These are phyloP conservation scores for Osmanthus fragrans DNA, from an alignment of 257 asterid genomes.

Conservation along the genomic window DNA sequence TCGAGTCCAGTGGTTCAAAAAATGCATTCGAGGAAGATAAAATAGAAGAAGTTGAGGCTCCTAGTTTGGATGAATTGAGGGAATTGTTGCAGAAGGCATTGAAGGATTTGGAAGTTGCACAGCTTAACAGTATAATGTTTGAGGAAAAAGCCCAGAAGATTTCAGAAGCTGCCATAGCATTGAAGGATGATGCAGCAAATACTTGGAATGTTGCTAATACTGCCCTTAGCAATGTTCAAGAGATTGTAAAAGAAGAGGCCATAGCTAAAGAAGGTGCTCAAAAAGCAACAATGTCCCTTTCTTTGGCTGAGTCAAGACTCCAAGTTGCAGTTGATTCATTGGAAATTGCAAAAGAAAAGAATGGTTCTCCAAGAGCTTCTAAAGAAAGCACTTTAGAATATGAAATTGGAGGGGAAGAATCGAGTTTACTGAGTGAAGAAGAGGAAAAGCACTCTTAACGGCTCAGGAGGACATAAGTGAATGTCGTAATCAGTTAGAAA, in stretches of 20 bases:
- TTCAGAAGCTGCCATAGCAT: constrained; percentile 87
- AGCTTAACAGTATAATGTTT: constrained; percentile 65
- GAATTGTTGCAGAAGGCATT: constrained; percentile 77
- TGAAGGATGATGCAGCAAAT: constrained; percentile 76
- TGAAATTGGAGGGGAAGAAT: constrained; percentile 43
- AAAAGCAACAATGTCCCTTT: constrained; percentile 66
- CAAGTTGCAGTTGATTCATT: constrained; percentile 57
- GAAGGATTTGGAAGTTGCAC: constrained; percentile 74
- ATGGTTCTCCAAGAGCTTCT: constrained; percentile 25
- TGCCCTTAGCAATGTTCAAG: constrained; percentile 56
- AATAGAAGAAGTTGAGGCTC: constrained; percentile 41
- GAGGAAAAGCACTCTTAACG: constrained; percentile 58
- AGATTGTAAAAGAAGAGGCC: constrained; percentile 65
- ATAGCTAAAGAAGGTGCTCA: constrained; percentile 72
- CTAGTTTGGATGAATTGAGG: constrained; percentile 74
- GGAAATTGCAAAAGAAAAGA: constrained; percentile 41
- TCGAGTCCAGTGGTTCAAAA: constrained; percentile 39
- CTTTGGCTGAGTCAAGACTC: constrained; percentile 81
- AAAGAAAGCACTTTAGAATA: constrained; percentile 22
- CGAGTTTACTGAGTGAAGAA: constrained; percentile 29
- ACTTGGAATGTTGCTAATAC: constrained; percentile 64
- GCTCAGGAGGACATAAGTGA: constrained; percentile 57
- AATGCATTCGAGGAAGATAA: constrained; percentile 40
- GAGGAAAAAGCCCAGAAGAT: constrained; percentile 92
- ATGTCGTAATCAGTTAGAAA: constrained; percentile 55